A percentile compares a stretch with the other conserved stretches of the same genome.
Conservation (phyloP, 768 basidiomycete genomes). For the Termitomyces sp. region DNA sequence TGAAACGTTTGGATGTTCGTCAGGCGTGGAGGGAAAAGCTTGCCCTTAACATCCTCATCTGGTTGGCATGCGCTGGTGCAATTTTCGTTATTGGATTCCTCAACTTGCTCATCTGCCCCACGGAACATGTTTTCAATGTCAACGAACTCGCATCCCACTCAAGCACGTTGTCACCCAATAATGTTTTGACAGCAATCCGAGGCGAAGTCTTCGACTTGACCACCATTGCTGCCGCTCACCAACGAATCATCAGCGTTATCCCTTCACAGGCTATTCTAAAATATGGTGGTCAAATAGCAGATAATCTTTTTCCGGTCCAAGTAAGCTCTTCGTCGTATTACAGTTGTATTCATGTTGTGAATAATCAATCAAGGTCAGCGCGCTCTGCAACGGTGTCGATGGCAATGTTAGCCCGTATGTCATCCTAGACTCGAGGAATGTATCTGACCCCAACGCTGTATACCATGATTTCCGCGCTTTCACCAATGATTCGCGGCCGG, state of each 20-base stretch:
- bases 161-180: conserved; percentile 55
- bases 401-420: conserved; percentile 85
- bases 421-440: conserved; percentile 69
- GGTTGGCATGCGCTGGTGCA: conserved; percentile 85
- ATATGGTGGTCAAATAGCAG: conserved; percentile 76
- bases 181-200: conserved; percentile 77
- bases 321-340: conserved; percentile 27
- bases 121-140: conserved; percentile 82
- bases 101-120: conserved; percentile 88
- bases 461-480: conserved; percentile 96
- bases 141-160: conserved; percentile 74
- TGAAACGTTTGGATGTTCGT: conserved; percentile 91
- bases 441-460: conserved; percentile 64
- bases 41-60: conserved; percentile 91
- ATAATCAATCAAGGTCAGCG: conserved; percentile 57
- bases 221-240: conserved; percentile 58
- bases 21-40: conserved; percentile 99
- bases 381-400: conserved; percentile 82
- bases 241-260: conserved; percentile 65
- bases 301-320: conserved; percentile 91
- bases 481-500: conserved; percentile 86
- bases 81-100: conserved; percentile 91
- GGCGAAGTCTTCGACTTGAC: conserved; percentile 95
- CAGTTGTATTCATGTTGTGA: conserved; percentile 2
- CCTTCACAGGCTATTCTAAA: conserved; percentile 68